Evolutionary conservation across 2,329 filamentous ascomycete species (phyloP), one percentile per base, ranked within the genome.

Genomic region (Ceratocystis huliohia): DNA sequence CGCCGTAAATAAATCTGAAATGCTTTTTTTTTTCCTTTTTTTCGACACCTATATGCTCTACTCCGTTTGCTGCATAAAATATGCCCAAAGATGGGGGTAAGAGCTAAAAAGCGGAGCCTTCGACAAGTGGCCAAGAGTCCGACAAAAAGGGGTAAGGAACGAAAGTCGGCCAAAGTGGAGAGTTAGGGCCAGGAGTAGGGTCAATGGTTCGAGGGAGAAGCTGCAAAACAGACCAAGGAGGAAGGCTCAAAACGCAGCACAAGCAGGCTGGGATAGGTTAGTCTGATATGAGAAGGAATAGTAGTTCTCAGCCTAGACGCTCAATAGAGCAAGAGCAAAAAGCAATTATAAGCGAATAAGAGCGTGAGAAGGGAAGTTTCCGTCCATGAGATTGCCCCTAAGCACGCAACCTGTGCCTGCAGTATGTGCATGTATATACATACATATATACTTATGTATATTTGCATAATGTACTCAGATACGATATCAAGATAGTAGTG

Each of bases 241-340:
- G 56, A 59, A 59, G 6, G 25, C 33, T 8, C 56, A 20, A 59
- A 59, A 59, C 4, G 13, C 13, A 50, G 17, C 25, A 59, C 25
- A 37, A 37, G 17, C 25, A 59, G 20, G 56, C 56, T 37, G 56
- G 28, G 56, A 59, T 37, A 37, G 28, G 56, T 33, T 37, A 59
- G 56, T 37, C 13, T 59, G 56, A 20, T 59, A 10, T 59, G 56
- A 59, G 56, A 59, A 59, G 56, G 56, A 59, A 10, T 59, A 3
- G n/a, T 37, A 37, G 56, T 59, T 8, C 56, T 59, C 15, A 20
- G 17, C 37, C 5, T 59, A 37, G 28, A 37, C 33, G 56, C 28
- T 37, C 20, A 59, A 8, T n/a, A 37, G 28, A 37, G 56, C 8
- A 8, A 13, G 2, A 8, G 7, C 17, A 59, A 59, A 59, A 37